A percentile compares a stretch with the other conserved stretches of the same genome.
Evolutionary conservation across 768 basidiomycete genomes (phyloP).

Genomic region (Rubroboletus satanas): DNA sequence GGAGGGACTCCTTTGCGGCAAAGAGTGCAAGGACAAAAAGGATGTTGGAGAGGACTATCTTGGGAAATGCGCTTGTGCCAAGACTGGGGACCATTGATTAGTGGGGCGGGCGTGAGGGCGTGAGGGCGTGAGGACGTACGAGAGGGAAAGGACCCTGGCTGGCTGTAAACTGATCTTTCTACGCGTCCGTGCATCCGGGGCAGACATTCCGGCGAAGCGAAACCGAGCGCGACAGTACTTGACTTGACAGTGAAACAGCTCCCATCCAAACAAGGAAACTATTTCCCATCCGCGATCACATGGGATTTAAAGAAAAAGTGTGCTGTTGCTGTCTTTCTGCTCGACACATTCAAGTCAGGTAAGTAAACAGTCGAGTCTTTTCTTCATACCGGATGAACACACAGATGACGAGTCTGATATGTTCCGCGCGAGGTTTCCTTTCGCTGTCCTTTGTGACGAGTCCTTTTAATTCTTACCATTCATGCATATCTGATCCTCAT

Average conservation of each 20-base stretch:
- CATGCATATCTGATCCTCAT: conserved; percentile 79
- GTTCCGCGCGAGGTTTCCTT: conserved; percentile 57
- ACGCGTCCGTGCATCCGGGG: conserved; percentile 63
- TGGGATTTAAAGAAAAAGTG: conserved; percentile 1
- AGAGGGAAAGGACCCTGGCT: conserved; percentile 48
- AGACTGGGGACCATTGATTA: conserved; percentile 37
- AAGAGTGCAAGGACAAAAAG: conserved; percentile 61
- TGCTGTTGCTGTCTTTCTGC: not conserved
- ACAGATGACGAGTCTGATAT: conserved; percentile 84
- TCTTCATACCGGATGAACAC: conserved; percentile 39
- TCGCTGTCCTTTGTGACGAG: conserved; percentile 57
- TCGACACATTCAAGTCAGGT: conserved; percentile 16
- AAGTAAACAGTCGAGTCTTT: conserved; percentile 7
- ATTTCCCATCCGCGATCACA: conserved; percentile 14
- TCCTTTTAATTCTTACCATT: conserved; percentile 70
- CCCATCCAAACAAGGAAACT: conserved; percentile 12
- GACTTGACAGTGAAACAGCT: not conserved
- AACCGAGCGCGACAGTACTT: not conserved
- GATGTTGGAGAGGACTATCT: conserved; percentile 57
- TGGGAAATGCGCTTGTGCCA: conserved; percentile 49
- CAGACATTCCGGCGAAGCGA: conserved; percentile 43
- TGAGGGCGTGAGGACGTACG: conserved; percentile 38
- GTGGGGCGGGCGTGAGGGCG: not conserved
- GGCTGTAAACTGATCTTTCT: conserved; percentile 61
- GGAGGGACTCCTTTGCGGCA: conserved; percentile 62